phyloP scores from a whole-genome alignment of 257 asterid genomes.

The Mitragyna speciosa region DNA sequence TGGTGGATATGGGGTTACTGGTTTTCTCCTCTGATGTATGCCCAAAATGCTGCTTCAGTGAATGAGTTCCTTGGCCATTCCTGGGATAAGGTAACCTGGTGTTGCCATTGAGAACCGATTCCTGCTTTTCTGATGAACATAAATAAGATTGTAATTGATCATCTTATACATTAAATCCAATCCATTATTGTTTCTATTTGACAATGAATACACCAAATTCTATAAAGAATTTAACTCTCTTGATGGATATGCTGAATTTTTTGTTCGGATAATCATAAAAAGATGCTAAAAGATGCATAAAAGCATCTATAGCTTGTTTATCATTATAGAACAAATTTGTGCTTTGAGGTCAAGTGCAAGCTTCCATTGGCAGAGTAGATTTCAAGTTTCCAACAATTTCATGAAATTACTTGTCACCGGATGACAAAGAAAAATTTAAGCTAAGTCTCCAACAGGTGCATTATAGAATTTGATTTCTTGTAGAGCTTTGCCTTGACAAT shows the following conservation, averaged over 20 bases:
- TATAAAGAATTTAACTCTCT: not conserved
- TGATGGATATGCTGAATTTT: not conserved
- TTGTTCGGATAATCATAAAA: not conserved
- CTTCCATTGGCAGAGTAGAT: not conserved
- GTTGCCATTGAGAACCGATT: not conserved
- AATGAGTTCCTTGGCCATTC: conserved; percentile 93
- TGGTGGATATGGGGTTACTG: conserved; percentile 99
- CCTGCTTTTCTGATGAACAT: not conserved
- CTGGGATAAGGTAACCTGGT: conserved; percentile 69
- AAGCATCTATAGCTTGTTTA: not conserved
- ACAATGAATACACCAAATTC: not conserved
- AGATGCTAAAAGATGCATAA: too few species aligned
- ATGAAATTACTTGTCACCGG: not conserved
- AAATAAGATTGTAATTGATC: not conserved
- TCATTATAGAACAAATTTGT: not conserved
- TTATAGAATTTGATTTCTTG: not conserved
- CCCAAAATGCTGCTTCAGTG: conserved; percentile 88
- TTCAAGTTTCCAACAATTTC: not conserved
- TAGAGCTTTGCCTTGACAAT: not conserved
- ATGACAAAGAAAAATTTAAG: not conserved
- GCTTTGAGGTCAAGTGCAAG: not conserved
- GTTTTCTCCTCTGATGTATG: conserved; percentile 91
- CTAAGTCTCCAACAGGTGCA: not conserved
- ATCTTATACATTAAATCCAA: not conserved
- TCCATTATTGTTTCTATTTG: not conserved